Conservation (phyloP, 2,329 filamentous ascomycete genomes). For the Ascochyta pisi region DNA sequence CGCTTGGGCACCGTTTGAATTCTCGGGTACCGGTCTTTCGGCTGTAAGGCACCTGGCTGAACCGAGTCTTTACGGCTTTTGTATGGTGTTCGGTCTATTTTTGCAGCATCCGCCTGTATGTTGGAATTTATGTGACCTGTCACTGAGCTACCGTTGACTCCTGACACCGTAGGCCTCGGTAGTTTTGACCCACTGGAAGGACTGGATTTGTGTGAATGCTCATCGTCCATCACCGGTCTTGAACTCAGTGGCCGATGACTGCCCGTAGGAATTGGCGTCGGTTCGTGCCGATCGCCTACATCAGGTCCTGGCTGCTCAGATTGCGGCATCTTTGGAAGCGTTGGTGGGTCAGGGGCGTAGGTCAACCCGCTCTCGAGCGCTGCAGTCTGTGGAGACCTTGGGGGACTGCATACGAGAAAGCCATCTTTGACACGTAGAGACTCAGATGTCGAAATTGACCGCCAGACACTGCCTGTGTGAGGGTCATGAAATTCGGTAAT, state of each 20-base stretch:
- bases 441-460: background rate
- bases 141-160: background rate
- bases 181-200: background rate
- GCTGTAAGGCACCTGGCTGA: background rate
- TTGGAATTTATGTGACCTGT: background rate
- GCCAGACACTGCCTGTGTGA: background rate
- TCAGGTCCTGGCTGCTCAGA: background rate
- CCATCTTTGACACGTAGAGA: background rate
- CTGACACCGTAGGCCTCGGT: background rate
- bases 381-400: background rate
- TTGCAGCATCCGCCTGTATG: background rate
- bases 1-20: background rate
- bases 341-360: background rate
- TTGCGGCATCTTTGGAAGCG: background rate
- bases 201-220: background rate
- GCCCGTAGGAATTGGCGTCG: background rate
- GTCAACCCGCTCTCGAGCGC: background rate
- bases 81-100: background rate
- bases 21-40: background rate
- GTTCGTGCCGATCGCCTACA: background rate
- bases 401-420: background rate
- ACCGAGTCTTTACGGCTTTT: slow-evolving; percentile 7
- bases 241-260: background rate
- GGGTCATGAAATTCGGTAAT: background rate
- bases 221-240: background rate